These are phyloP conservation scores for Juncus inflexus DNA, from an alignment of 176 grass and related monocot species.

Conservation along the genomic window DNA sequence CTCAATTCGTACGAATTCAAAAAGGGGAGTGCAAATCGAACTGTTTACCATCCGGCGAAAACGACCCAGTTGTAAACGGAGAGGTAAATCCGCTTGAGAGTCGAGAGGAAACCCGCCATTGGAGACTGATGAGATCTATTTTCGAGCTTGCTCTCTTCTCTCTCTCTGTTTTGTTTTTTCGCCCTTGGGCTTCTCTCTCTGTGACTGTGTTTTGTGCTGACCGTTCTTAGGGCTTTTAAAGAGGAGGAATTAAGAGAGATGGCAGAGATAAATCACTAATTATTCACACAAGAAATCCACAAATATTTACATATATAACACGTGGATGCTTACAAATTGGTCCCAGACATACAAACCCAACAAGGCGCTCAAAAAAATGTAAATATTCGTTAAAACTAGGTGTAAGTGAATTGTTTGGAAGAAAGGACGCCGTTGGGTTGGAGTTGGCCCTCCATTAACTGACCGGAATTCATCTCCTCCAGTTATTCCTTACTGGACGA, in stretches of 20 bases:
- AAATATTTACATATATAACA: background rate
- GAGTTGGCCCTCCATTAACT: slow-evolving; percentile 21
- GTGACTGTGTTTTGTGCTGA: background rate
- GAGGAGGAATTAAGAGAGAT: background rate
- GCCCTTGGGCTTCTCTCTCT: too few species aligned
- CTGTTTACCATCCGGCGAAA: slow-evolving; percentile 47
- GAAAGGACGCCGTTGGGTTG: slow-evolving; percentile 13
- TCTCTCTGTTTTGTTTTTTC: too few species aligned
- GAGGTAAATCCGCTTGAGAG: slow-evolving; percentile 47
- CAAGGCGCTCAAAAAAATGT: too few species aligned
- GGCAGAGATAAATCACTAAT: background rate
- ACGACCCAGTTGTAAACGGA: slow-evolving; percentile 53
- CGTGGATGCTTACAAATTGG: background rate
- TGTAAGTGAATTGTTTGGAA: background rate
- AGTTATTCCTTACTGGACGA: too few species aligned
- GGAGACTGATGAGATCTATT: background rate
- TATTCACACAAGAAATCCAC: background rate
- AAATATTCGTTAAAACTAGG: too few species aligned
- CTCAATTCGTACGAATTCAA: slow-evolving; percentile 7
- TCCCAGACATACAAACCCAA: too few species aligned
- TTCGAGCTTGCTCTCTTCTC: background rate
- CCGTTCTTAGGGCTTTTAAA: slow-evolving; percentile 25
- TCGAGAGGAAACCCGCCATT: slow-evolving; percentile 37
- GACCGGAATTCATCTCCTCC: background rate
- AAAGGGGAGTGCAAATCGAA: slow-evolving; percentile 12